Evolutionary conservation across 208 protist genomes (phyloP).

Genomic region (Acanthamoeba rhysodes): DNA sequence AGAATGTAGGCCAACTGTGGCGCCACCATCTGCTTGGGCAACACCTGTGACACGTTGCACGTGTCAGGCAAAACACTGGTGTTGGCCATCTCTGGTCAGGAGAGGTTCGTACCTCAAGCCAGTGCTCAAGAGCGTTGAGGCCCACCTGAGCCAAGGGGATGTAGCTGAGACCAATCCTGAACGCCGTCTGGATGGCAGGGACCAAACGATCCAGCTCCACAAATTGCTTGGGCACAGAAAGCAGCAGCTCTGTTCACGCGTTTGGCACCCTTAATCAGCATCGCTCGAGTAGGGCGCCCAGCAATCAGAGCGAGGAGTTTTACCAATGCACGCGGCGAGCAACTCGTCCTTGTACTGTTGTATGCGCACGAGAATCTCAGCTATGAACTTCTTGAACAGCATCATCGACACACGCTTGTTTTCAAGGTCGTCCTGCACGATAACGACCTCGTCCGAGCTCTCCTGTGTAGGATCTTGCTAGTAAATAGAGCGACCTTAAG

Average conservation of each 20-base stretch:
- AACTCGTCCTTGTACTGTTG: slow-evolving; percentile 76
- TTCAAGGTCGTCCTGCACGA: slow-evolving; percentile 53
- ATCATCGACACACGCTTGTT: slow-evolving; percentile 68
- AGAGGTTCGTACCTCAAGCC: slow-evolving; percentile 54
- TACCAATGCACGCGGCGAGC: slow-evolving; percentile 68
- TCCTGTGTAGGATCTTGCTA: not conserved
- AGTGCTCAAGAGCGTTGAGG: slow-evolving; percentile 85
- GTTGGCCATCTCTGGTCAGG: not conserved
- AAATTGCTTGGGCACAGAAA: slow-evolving; percentile 74
- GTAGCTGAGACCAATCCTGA: slow-evolving; percentile 85
- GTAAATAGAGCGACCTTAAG: not conserved
- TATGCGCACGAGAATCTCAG: slow-evolving; percentile 65
- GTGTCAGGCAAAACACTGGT: not conserved
- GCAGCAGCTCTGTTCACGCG: slow-evolving; percentile 41
- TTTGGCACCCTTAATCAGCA: not conserved
- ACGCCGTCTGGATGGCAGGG: slow-evolving; percentile 78
- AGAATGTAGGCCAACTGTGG: slow-evolving; percentile 79
- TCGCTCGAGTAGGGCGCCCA: not conserved
- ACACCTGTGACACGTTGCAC: not conserved
- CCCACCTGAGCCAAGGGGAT: slow-evolving; percentile 84
- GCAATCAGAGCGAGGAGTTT: not conserved
- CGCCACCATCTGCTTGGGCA: slow-evolving; percentile 72
- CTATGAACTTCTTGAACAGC: slow-evolving; percentile 78
- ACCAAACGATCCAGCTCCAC: slow-evolving; percentile 75
- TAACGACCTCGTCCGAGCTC: slow-evolving; percentile 6